Evolutionary conservation across 306 rosid species (phyloP).

Genomic region (Quercus cerris): DNA sequence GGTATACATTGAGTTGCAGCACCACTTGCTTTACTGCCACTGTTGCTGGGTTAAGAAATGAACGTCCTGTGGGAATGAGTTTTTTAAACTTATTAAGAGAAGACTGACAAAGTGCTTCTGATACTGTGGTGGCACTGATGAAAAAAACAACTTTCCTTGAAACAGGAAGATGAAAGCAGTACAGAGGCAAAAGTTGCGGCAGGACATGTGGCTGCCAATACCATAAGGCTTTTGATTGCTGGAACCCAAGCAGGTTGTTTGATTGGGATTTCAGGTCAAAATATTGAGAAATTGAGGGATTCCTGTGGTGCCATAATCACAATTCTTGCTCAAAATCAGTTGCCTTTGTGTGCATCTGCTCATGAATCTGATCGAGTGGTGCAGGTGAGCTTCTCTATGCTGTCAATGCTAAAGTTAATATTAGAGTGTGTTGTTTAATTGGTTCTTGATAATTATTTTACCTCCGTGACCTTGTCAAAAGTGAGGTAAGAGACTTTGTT

Average conservation of each 20-base stretch:
- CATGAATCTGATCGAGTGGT: constrained; percentile 96
- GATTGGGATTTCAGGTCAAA: constrained; percentile 92
- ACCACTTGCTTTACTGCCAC: too few species aligned
- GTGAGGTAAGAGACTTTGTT: too few species aligned
- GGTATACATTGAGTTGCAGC: too few species aligned
- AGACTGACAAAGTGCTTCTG: neutral
- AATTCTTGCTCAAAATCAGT: constrained; percentile 78
- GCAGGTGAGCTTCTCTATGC: constrained; percentile 53
- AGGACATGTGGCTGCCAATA: constrained; percentile 92
- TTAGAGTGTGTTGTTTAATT: neutral
- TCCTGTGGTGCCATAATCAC: constrained; percentile 79
- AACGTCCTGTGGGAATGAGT: neutral
- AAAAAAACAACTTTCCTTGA: neutral
- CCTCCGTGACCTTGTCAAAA: too few species aligned
- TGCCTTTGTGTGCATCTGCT: constrained; percentile 94
- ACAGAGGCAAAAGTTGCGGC: constrained; percentile 64
- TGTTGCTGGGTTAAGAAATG: neutral
- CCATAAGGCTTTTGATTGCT: constrained; percentile 90
- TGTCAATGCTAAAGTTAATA: constrained; percentile 8
- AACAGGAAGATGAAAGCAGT: constrained; percentile 78
- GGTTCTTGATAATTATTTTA: neutral
- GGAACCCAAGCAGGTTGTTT: constrained; percentile 94
- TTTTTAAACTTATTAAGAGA: neutral
- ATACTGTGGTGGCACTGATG: constrained; percentile 2
- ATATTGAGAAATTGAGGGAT: constrained; percentile 83